phyloP scores from a whole-genome alignment of 192 early-diverging fungal species.

The Phycomyces nitens region DNA sequence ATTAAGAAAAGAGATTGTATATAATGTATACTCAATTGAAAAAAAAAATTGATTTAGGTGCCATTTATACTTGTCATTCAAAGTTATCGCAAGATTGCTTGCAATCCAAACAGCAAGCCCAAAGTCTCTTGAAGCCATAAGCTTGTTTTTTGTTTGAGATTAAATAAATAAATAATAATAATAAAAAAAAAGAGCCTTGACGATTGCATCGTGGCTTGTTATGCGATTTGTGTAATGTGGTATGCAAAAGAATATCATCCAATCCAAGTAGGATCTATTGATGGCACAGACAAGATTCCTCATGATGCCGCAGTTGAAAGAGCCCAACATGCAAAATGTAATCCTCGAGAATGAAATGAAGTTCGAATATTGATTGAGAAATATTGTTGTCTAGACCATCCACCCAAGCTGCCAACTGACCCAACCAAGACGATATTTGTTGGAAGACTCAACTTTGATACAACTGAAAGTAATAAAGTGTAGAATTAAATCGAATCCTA shows the following conservation, averaged over 20 bases:
- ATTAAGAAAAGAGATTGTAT: too few relatives aligned
- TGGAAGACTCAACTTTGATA: slow-evolving; percentile 33
- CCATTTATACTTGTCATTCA: not conserved
- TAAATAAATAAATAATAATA: too few relatives aligned
- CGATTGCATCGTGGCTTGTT: not conserved
- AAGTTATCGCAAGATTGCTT: not conserved
- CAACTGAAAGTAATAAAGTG: slow-evolving; percentile 37
- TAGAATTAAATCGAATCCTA: too few relatives aligned
- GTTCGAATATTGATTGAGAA: not conserved
- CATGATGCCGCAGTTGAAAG: slow-evolving; percentile 38
- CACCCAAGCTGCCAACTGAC: slow-evolving; percentile 20
- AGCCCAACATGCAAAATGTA: slow-evolving; percentile 30
- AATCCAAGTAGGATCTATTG: slow-evolving; percentile 37
- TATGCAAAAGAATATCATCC: slow-evolving; percentile 39
- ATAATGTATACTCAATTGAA: too few relatives aligned
- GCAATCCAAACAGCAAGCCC: not conserved
- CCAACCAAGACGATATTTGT: slow-evolving; percentile 38
- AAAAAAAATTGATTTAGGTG: not conserved
- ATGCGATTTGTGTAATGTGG: slow-evolving; percentile 24
- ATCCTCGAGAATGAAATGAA: not conserved
- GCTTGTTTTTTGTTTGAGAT: not conserved
- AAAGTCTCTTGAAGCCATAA: not conserved
- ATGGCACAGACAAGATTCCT: slow-evolving; percentile 35
- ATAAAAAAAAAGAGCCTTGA: not conserved
- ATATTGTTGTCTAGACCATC: slow-evolving; percentile 18